Evolutionary conservation across 306 rosid species (phyloP), one percentile per base, ranked within the genome.

Genomic region (Prunus persica): DNA sequence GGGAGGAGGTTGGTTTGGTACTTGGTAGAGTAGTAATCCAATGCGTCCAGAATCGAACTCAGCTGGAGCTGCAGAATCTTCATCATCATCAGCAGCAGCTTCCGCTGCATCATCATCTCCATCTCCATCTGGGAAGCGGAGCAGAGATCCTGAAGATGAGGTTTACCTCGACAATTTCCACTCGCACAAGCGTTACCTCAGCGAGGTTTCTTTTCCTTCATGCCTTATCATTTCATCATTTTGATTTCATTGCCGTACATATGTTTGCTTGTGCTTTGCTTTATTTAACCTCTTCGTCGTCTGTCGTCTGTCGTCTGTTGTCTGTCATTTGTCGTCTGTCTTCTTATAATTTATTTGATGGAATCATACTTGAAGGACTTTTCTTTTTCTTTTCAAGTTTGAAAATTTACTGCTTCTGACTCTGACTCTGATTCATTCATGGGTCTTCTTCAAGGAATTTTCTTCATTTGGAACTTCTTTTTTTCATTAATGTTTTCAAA

Each of bases 141-240:
- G 84, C 81, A 86, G 99, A 87, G 99, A 95, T 88, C 97, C 99
- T 6, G 99, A 92, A 66, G 97, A 95, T 75, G 99, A 92, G 79
- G 93, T 92, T 86, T 95, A 95, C 81, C 73, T 92, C 82, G 99
- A 95, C 80, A 95, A 95, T 84, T 90, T 90, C 81, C 97, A 89
- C 76, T 92, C 99, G 65, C 99, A 95, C 71, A 95, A 95, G 76
- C 99, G 99, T 81, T 95, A 95, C 78, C 97, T 95, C 55, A 95
- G 96, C 80, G 99, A 95, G 99, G 97, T 95, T 46, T 38, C 75
- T 47, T 27, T 38, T 65, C 56, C 67, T 38, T 34, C 8, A 76
- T 66, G 14, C 54, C 7, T 38, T 38, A 60, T 24, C 55, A 16
- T 71, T 54, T n/a, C 16, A 54, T 84, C 7, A 2, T 1, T 69